phyloP scores from a whole-genome alignment of 306 rosid species.

The Carpinus fangiana region DNA sequence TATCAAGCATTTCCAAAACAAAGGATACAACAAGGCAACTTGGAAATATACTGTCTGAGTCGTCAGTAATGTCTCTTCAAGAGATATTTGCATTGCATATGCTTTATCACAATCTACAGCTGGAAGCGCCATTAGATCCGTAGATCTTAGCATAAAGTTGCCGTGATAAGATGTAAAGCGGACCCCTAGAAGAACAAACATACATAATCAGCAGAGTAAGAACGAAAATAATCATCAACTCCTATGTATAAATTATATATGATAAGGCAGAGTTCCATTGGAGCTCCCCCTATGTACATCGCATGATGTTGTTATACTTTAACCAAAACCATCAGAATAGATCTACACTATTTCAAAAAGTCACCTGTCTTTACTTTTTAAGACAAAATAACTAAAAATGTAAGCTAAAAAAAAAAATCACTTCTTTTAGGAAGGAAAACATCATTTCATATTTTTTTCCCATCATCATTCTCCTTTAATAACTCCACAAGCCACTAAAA shows the following conservation, averaged over 20 bases:
- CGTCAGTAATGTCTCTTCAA: constrained; percentile 87
- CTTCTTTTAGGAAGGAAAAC: neutral
- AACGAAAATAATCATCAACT: constrained; percentile 8
- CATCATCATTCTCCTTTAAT: neutral
- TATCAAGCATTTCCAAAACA: constrained; percentile 25
- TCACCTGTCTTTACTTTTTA: neutral
- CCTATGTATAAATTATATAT: neutral
- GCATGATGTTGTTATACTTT: neutral
- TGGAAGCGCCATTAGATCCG: constrained; percentile 95
- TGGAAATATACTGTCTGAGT: constrained; percentile 95
- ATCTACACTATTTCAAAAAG: neutral
- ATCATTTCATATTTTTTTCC: neutral
- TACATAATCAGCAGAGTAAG: constrained; percentile 24
- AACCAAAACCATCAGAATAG: constrained; percentile 1
- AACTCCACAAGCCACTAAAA: neutral
- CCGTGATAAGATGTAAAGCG: constrained; percentile 96
- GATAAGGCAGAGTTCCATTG: neutral
- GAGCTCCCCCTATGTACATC: neutral
- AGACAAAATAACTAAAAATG: neutral
- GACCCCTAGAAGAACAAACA: constrained; percentile 59
- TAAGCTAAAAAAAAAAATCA: neutral
- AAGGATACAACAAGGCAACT: constrained; percentile 99
- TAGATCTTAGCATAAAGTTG: constrained; percentile 95
- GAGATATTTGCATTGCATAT: constrained; percentile 90
- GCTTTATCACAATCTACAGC: constrained; percentile 99